phyloP scores from a whole-genome alignment of 2,329 filamentous ascomycete species.

The Cryphonectria radicalis region DNA sequence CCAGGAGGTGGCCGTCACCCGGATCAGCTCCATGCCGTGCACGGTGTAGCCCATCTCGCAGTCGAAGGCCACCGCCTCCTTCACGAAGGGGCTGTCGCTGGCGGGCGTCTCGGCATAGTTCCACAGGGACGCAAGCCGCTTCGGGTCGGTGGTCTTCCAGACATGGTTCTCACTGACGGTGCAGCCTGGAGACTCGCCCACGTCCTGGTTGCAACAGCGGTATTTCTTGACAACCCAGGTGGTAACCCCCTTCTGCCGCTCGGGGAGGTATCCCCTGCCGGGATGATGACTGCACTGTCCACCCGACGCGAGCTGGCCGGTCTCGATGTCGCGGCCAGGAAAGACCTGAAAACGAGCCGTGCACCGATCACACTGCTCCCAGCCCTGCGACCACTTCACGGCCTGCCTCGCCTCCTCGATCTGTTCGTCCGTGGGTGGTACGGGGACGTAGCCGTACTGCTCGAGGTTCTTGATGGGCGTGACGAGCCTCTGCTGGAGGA shows the following conservation, averaged over 20 bases:
- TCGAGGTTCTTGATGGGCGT: constrained; percentile 68
- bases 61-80: constrained; percentile 81
- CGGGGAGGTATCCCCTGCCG: constrained; percentile 68
- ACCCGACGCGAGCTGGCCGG: constrained; percentile 75
- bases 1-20: constrained; percentile 88
- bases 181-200: constrained; percentile 78
- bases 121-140: constrained; percentile 75
- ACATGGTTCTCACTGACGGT: constrained; percentile 75
- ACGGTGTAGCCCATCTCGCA: constrained; percentile 98
- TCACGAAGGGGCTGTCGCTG: constrained; percentile 55
- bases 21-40: constrained; percentile 83
- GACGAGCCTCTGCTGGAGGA: constrained; percentile 64
- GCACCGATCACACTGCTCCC: constrained; percentile 90
- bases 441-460: constrained; percentile 74
- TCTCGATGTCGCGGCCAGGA: constrained; percentile 77
- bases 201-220: constrained; percentile 76
- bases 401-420: constrained; percentile 69
- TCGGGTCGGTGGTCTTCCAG: constrained; percentile 79
- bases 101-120: constrained; percentile 80
- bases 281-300: constrained; percentile 83
- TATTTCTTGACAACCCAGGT: constrained; percentile 66
- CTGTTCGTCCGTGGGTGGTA: constrained; percentile 66
- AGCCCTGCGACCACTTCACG: constrained; percentile 70
- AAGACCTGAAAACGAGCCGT: constrained; percentile 88
- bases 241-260: constrained; percentile 59